phyloP scores from a whole-genome alignment of 495 filamentous ascomycete species.

The Tuber brumale region DNA sequence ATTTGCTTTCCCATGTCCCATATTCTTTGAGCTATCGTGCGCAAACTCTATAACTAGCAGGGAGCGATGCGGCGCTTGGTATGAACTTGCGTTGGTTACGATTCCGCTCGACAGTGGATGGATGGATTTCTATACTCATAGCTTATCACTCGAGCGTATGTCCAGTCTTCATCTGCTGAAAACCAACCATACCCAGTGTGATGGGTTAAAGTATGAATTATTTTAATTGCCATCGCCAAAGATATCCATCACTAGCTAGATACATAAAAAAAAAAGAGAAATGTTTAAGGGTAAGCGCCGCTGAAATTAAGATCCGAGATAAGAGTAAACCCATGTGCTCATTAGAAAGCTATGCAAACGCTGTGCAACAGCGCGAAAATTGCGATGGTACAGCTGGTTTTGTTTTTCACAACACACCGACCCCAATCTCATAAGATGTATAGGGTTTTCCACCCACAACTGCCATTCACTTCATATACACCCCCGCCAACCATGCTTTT shows the following conservation, averaged over 20 bases:
- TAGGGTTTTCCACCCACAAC: neutral
- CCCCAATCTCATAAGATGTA: conserved; percentile 6
- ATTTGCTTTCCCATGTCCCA: neutral
- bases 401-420: conserved; percentile 1
- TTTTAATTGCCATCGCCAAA: neutral
- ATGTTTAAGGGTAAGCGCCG: neutral
- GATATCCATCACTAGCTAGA: conserved; percentile 1
- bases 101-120: neutral
- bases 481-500: conserved; percentile 30
- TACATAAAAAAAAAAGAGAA: neutral
- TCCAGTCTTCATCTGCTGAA: neutral
- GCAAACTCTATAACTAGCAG: neutral
- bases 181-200: neutral
- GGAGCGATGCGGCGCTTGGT: neutral
- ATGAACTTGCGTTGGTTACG: neutral
- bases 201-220: neutral
- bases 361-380: neutral
- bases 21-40: neutral
- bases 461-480: conserved; percentile 6
- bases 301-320: conserved; percentile 1
- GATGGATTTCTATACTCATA: neutral
- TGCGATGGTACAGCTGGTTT: neutral
- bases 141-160: neutral
- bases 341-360: conserved; percentile 5
- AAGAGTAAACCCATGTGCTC: conserved; percentile 6